Base-by-base conservation (phyloP, 176 grass and related monocot genomes). In the Oryza brachyantha region DNA sequence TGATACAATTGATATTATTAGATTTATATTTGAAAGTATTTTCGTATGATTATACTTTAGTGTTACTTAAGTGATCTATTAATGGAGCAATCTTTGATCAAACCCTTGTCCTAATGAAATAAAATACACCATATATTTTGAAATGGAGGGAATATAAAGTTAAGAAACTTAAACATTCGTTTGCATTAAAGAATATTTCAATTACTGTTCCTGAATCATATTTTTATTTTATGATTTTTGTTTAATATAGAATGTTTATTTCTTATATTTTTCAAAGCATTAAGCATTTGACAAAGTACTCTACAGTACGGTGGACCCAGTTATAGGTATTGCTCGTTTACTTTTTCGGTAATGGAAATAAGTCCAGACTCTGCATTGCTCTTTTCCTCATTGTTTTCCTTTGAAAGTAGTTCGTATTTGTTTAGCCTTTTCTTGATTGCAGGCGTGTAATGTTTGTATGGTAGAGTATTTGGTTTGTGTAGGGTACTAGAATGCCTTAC, bases 401-500 rank as follows among this genome's bases (percentile, higher is more conserved):
- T 54, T 13, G 55, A 65, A 61, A 39, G 25, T 65, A 29, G 36
- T 45, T 59, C 55, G 35, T 62, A 5, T 41, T 31, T 24, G 24
- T 83, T 78, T 40, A 40, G 26, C 50, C 4, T 68, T 69, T 68
- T 84, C 1, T 79, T 22, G 29, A 57, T 8, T 32, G 17, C 28
- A 13, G 3, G 64, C 28, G 7, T 75, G 12, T 38, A 57, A 16
- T 55, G 29, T 82, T 77, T 31, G 12, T 70, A 19, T 81, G 66
- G 14, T 32, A n/a, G 26, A 50, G 26, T 52, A 41, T 41, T 26
- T 72, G 14, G 11, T 72, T 61, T 59, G 4, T 72, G 66, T 61
- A 19, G 17, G 32, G 16, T 17, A 45, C 24, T 27, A 21, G 39
- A 48, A 27, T 59, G 36, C 10, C 36, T 17, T 84, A 57, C 26